phyloP scores from a whole-genome alignment of 176 grass and related monocot species.

The Raddia distichophylla region DNA sequence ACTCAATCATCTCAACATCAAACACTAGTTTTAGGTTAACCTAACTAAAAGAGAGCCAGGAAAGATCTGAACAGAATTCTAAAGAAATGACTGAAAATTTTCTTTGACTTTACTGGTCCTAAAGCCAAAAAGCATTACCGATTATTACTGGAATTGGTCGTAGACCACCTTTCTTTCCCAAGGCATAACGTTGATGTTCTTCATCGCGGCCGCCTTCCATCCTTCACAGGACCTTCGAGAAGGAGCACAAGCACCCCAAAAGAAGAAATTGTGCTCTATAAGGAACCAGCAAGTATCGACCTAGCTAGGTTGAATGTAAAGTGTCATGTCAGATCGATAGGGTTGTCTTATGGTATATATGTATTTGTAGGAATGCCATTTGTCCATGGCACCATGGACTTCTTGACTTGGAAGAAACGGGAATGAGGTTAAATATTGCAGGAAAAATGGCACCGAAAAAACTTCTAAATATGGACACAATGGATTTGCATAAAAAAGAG shows the following conservation, averaged over 20 bases:
- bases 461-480: background rate
- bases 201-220: conserved; percentile 14
- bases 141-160: conserved; percentile 36
- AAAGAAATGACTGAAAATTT: too few species aligned
- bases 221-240: background rate
- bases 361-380: conserved; percentile 16
- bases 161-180: conserved; percentile 13
- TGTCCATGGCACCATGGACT: background rate
- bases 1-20: background rate
- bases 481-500: background rate
- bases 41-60: background rate
- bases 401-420: background rate
- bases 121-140: conserved; percentile 9
- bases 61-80: background rate
- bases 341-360: background rate
- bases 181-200: background rate
- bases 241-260: background rate
- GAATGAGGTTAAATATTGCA: background rate
- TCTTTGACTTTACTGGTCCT: background rate
- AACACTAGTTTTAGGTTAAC: background rate
- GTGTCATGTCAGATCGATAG: background rate
- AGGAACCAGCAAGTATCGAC: background rate
- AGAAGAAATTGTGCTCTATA: background rate
- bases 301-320: background rate
- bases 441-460: background rate